Evolutionary conservation across 306 rosid species (phyloP).

Genomic region (Castanea crenata): DNA sequence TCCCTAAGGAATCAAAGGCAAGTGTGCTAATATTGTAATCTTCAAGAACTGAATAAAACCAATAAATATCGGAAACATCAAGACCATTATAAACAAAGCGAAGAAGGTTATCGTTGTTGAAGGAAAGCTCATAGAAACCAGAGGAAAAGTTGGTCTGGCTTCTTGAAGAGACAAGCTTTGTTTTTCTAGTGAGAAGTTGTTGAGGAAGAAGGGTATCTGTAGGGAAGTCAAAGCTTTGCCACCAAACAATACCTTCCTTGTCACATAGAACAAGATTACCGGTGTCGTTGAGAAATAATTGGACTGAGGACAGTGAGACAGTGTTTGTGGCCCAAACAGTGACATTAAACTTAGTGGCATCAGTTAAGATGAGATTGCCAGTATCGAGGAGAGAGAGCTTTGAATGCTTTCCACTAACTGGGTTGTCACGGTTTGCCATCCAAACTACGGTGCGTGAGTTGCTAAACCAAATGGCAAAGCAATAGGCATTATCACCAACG

Average conservation of each 20-base stretch:
- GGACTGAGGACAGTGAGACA: background rate
- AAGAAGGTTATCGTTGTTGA: slow-evolving; percentile 26
- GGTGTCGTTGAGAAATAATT: slow-evolving; percentile 19
- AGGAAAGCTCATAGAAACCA: slow-evolving; percentile 32
- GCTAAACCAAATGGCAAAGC: slow-evolving; percentile 45
- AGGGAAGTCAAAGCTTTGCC: slow-evolving; percentile 52
- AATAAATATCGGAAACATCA: slow-evolving; percentile 28
- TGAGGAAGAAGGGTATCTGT: slow-evolving; percentile 45
- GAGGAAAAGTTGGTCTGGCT: slow-evolving; percentile 17
- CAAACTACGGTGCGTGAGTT: slow-evolving; percentile 25
- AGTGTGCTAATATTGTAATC: slow-evolving; percentile 20
- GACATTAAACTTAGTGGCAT: slow-evolving; percentile 18
- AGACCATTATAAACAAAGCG: slow-evolving; percentile 28
- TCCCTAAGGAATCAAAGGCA: slow-evolving; percentile 15
- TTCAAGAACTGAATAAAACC: slow-evolving; percentile 10
- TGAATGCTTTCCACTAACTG: slow-evolving; percentile 45
- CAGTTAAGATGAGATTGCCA: slow-evolving; percentile 39
- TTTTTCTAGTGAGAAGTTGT: slow-evolving; percentile 27
- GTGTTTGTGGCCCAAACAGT: slow-evolving; percentile 37
- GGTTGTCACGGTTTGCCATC: slow-evolving; percentile 46
- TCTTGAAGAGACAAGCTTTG: slow-evolving; percentile 30
- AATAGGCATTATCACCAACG: slow-evolving; percentile 40
- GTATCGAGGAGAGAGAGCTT: slow-evolving; percentile 33
- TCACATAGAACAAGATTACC: slow-evolving; percentile 43
- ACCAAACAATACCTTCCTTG: slow-evolving; percentile 5